Evolutionary conservation across 1,284 basidiomycete genomes (phyloP).

Genomic region (Fereydounia khargensis): DNA sequence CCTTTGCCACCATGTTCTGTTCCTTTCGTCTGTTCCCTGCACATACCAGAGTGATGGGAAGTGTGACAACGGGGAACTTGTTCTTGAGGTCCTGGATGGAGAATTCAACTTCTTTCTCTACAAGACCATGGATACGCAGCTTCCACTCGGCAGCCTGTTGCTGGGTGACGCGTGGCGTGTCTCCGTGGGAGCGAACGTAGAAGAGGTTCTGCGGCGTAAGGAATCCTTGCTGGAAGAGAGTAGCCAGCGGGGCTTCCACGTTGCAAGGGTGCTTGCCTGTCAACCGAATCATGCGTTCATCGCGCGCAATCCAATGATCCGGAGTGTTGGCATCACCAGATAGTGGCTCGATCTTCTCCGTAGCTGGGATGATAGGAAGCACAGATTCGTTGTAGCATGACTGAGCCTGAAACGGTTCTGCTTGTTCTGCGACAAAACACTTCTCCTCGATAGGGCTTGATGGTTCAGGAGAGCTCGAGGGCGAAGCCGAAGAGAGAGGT

Average conservation of each 20-base stretch:
- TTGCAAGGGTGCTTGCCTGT: conserved; percentile 65
- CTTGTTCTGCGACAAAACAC: neutral
- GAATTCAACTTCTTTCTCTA: conserved; percentile 30
- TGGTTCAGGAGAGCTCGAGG: conserved; percentile 22
- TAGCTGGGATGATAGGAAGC: conserved; percentile 28
- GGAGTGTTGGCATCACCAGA: conserved; percentile 41
- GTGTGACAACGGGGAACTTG: conserved; percentile 64
- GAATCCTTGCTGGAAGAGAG: conserved; percentile 64
- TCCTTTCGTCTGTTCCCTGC: conserved; percentile 71
- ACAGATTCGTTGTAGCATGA: conserved; percentile 13
- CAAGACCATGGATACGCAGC: conserved; percentile 62
- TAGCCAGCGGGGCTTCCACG: conserved; percentile 63
- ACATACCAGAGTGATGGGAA: conserved; percentile 69
- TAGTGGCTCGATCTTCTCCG: conserved; percentile 26
- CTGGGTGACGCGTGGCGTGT: conserved; percentile 63
- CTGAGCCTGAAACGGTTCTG: conserved; percentile 11
- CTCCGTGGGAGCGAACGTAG: conserved; percentile 70
- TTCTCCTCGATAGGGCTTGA: conserved; percentile 12
- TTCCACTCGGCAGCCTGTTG: conserved; percentile 62
- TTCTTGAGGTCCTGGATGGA: conserved; percentile 59
- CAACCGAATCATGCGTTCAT: conserved; percentile 41
- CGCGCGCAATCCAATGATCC: conserved; percentile 44
- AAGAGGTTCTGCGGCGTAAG: conserved; percentile 68
- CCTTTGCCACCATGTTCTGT: conserved; percentile 68
- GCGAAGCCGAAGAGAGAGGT: conserved; percentile 7